phyloP scores from a whole-genome alignment of 2,329 filamentous ascomycete species.

The Diaporthe aspalathi region DNA sequence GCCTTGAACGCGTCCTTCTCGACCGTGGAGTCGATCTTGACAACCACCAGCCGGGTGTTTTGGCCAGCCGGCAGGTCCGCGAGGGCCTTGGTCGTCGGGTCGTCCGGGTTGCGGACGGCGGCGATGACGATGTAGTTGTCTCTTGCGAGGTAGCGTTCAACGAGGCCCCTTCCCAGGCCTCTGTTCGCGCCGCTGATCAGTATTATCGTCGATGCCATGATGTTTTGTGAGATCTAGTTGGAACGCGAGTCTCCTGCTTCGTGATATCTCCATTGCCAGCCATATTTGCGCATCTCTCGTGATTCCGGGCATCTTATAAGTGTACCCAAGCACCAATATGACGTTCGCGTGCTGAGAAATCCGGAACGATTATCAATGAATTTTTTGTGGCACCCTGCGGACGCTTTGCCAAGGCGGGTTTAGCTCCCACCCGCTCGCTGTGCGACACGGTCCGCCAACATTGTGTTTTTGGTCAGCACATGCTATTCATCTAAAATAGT shows the following conservation, averaged over 20 bases:
- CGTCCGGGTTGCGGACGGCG: conserved; percentile 27
- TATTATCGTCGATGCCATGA: conserved; percentile 30
- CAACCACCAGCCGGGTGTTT: conserved; percentile 52
- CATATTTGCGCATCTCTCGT: not conserved
- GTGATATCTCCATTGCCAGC: not conserved
- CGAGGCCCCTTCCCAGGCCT: conserved; percentile 45
- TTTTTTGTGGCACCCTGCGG: too few species aligned
- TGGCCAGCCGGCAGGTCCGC: conserved; percentile 41
- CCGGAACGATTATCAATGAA: too few species aligned
- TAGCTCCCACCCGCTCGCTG: conserved; percentile 5
- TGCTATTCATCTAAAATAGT: too few species aligned
- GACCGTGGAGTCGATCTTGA: conserved; percentile 55
- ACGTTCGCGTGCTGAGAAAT: not conserved
- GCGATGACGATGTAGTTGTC: conserved; percentile 32
- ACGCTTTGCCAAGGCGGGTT: not conserved
- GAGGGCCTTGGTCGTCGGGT: conserved; percentile 16
- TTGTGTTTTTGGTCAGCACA: not conserved
- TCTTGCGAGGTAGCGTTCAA: conserved; percentile 38
- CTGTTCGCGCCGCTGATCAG: conserved; percentile 47
- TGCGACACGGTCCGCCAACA: too few species aligned
- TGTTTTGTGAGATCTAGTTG: not conserved
- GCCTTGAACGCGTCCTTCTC: conserved; percentile 50
- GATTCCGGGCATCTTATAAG: not conserved
- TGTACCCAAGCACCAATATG: not conserved
- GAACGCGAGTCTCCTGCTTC: not conserved